Conservation (phyloP, 2,329 filamentous ascomycete genomes). For the Thelonectria blattea region DNA sequence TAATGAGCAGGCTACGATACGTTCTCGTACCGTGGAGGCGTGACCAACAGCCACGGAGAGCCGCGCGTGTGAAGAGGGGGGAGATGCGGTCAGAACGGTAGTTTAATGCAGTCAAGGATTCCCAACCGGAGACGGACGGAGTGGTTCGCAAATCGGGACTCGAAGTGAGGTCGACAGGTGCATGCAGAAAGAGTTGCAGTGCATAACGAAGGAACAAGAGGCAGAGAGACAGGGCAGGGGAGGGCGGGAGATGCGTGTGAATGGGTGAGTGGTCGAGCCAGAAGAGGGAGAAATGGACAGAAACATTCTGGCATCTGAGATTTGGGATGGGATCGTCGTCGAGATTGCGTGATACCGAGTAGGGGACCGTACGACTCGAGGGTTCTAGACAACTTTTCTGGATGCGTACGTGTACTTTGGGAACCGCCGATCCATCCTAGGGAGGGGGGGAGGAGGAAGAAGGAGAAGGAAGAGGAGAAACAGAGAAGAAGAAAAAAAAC, state of each 20-base stretch:
- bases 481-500: slow-evolving; percentile 2
- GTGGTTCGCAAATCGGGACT: slow-evolving; percentile 11
- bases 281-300: background rate
- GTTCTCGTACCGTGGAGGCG: slow-evolving; percentile 4
- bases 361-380: slow-evolving; percentile 14
- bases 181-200: background rate
- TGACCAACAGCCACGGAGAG: slow-evolving; percentile 2
- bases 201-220: background rate
- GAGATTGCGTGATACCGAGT: slow-evolving; percentile 18
- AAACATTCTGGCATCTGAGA: slow-evolving; percentile 2
- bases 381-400: background rate
- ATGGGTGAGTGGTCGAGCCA: slow-evolving; percentile 6
- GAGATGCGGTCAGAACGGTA: slow-evolving; percentile 9
- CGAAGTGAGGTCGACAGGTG: background rate
- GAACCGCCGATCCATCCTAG: background rate
- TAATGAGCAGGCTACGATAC: slow-evolving; percentile 10
- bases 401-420: slow-evolving; percentile 7
- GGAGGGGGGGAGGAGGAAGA: slow-evolving; percentile 11
- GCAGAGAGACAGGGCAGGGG: background rate
- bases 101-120: slow-evolving; percentile 1
- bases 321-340: slow-evolving; percentile 9
- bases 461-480: background rate
- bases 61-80: background rate
- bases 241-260: slow-evolving; percentile 10
- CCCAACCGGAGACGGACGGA: slow-evolving; percentile 8